A percentile compares a stretch with the other conserved stretches of the same genome.
phyloP scores from a whole-genome alignment of 1,139 yeast genomes.

The Kazachstania sp. region DNA sequence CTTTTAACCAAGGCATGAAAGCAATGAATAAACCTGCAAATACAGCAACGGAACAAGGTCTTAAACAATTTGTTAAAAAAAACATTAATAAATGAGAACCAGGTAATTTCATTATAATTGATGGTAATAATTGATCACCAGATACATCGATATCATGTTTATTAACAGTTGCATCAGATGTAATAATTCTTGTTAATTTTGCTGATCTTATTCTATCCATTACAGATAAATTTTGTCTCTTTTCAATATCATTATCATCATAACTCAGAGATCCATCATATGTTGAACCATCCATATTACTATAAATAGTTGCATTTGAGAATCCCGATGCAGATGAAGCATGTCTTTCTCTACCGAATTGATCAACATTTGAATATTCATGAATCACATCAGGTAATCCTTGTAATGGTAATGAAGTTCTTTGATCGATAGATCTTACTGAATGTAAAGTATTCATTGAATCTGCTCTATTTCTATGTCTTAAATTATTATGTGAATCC shows the following conservation, averaged over 20 bases:
- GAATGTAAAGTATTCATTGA: not conserved
- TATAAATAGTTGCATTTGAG: not conserved
- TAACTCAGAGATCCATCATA: not conserved
- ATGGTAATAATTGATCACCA: constrained; percentile 20
- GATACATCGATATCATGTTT: constrained; percentile 27
- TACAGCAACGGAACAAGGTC: constrained; percentile 67
- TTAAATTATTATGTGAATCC: not conserved
- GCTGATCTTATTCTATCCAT: constrained; percentile 13
- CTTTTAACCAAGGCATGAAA: constrained; percentile 82
- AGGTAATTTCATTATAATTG: constrained; percentile 21
- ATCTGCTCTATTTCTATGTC: not conserved
- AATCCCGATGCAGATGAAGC: constrained; percentile 5
- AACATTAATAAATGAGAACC: constrained; percentile 26
- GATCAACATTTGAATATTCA: constrained; percentile 47
- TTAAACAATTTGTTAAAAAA: constrained; percentile 47
- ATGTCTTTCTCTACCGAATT: constrained; percentile 22
- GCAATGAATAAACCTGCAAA: constrained; percentile 54
- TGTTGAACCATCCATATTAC: not conserved
- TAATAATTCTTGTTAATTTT: constrained; percentile 25
- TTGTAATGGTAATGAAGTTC: constrained; percentile 41
- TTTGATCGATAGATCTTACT: constrained; percentile 22
- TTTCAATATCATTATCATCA: not conserved
- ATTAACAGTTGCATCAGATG: constrained; percentile 29
- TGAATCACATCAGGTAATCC: constrained; percentile 50
- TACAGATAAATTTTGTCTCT: not conserved